Base-by-base conservation (phyloP, 306 rosid genomes). In the Cercis canadensis region DNA sequence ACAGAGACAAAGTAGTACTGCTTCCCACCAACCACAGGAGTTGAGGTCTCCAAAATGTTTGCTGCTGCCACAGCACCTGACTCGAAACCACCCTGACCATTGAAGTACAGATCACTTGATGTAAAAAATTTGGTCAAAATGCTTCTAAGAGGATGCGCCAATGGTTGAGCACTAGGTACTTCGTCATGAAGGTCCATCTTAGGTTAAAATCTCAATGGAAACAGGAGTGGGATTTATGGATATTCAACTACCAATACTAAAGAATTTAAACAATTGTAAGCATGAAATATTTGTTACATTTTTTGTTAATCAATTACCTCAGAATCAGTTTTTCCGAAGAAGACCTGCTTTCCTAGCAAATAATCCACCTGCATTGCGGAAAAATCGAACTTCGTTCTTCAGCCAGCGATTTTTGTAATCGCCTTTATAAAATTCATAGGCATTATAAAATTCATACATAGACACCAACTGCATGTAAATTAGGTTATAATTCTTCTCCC, bases 331-430 rank as follows among this genome's bases (percentile, higher is more conserved):
- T 94, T 89, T 4, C 99, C 99, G 8, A 46, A 84, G 90, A 83
- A 94, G 62, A 96, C 85, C 69, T 91, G 96, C 72, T 87, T 91
- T 45, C 99, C 99, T 17, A 94, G 96, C 87, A 94, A 83, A 45
- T 55, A 94, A 73, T 84, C 90, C 78, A 94, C 99, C 99, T 94
- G 80, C 79, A 76, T 55, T 34, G 18, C 49, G 19, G 46, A 62
- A 77, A 46, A 55, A 57, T 13, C 72, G 82, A 7, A 57, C 54
- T 45, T 67, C 31, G 43, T 55, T 64, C 51, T 53, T 79, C 64
- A 79, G 78, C 51, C 60, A 65, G 56, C 10, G 65, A 46, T 2
- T 32, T 40, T 36, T 14, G 32, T 11, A 46, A 7, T 21, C 15
- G 40, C 57, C 29, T 71, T 73, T 49, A 46, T 37, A 69, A 64